Evolutionary conservation across 495 filamentous ascomycete genomes (phyloP).

Genomic region (Aspergillus cristatus): DNA sequence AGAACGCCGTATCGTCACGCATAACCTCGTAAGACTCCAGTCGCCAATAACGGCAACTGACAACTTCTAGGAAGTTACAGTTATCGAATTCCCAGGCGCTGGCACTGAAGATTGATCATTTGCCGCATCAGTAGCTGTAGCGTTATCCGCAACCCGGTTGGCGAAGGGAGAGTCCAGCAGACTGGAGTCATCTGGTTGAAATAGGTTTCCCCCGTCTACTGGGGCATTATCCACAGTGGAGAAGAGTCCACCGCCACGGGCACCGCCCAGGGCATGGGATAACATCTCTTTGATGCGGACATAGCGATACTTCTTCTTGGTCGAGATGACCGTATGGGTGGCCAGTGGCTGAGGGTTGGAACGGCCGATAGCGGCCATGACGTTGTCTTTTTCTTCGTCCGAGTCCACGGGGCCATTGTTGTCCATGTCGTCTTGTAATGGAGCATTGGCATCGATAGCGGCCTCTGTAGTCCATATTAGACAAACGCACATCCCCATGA

Average conservation of each 20-base stretch:
- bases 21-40: too few species aligned
- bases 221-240: slow-evolving; percentile 27
- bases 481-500: too few species aligned
- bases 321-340: slow-evolving; percentile 55
- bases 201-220: slow-evolving; percentile 23
- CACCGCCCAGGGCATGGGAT: slow-evolving; percentile 55
- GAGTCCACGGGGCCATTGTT: slow-evolving; percentile 74
- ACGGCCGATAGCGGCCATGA: slow-evolving; percentile 74
- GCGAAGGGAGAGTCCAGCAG: slow-evolving; percentile 10
- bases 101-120: too few species aligned
- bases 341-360: slow-evolving; percentile 67
- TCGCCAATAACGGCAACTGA: too few species aligned
- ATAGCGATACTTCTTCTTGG: slow-evolving; percentile 65
- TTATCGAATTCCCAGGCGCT: too few species aligned
- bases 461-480: slow-evolving; percentile 50
- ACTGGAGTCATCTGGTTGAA: slow-evolving; percentile 11
- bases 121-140: slow-evolving; percentile 6
- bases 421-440: slow-evolving; percentile 74
- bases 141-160: slow-evolving; percentile 10
- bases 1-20: too few species aligned
- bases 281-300: slow-evolving; percentile 87
- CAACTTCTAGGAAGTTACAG: too few species aligned
- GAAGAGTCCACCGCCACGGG: slow-evolving; percentile 37
- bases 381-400: slow-evolving; percentile 81
- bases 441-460: slow-evolving; percentile 86